Evolutionary conservation across 179 eudicot genomes (phyloP).

Genomic region (Beta lomatogona): DNA sequence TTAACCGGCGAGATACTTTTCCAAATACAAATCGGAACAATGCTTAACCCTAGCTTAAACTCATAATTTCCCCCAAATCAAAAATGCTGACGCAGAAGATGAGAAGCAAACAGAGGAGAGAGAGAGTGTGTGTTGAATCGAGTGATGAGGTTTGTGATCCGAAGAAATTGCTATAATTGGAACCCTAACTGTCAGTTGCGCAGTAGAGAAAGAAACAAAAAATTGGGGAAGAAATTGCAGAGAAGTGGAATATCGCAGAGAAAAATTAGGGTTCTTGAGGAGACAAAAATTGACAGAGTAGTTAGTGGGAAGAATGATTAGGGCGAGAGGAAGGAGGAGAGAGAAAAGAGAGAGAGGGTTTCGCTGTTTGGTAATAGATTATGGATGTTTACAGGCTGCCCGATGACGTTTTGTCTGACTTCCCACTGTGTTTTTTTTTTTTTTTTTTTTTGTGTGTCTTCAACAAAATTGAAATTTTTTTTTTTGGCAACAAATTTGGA

Average conservation of each 20-base stretch:
- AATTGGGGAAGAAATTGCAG: neutral
- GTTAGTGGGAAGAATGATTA: conserved; percentile 19
- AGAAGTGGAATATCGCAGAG: neutral
- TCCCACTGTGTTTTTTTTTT: neutral
- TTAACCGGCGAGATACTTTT: conserved; percentile 18
- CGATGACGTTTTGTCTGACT: conserved; percentile 14
- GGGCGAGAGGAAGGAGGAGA: conserved; percentile 7
- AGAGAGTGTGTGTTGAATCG: neutral
- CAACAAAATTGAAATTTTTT: too few relatives aligned
- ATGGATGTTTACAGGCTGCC: conserved; percentile 30
- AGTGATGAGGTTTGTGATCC: conserved; percentile 6
- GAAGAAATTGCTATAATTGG: conserved; percentile 8
- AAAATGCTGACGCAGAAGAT: neutral
- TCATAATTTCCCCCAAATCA: conserved; percentile 13
- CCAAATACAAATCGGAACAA: neutral
- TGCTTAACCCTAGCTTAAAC: conserved; percentile 20
- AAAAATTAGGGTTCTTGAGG: conserved; percentile 23
- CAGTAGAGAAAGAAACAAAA: neutral
- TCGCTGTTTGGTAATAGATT: conserved; percentile 21
- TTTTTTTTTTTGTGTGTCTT: neutral
- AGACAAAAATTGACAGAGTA: conserved; percentile 13
- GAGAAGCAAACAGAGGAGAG: neutral
- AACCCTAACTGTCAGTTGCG: conserved; percentile 1
- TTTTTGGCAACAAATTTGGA: too few relatives aligned
- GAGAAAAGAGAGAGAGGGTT: neutral